Percentiles rank a stretch among this genome's conserved stretches.
phyloP scores from a whole-genome alignment of 2,329 filamentous ascomycete species.

The Neocucurbitaria cava region DNA sequence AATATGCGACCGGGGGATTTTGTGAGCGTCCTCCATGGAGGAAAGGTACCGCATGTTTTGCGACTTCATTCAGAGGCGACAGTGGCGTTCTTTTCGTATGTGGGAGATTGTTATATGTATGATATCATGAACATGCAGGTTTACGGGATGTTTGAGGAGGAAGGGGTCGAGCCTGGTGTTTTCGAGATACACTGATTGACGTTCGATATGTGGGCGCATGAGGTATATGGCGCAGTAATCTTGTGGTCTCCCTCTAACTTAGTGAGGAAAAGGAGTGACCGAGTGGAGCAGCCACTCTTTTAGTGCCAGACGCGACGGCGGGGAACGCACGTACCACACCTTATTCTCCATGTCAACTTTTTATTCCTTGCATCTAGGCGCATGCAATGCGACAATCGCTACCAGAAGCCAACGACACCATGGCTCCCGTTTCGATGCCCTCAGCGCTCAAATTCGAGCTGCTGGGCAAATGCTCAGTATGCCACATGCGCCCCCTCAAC shows the following conservation, averaged over 20 bases:
- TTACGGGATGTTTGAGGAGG: background rate
- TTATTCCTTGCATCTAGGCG: background rate
- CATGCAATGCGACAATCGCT: constrained; percentile 2
- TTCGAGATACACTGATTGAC: background rate
- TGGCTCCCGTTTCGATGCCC: constrained; percentile 44
- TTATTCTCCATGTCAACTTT: background rate
- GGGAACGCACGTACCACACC: background rate
- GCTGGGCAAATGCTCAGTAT: constrained; percentile 48
- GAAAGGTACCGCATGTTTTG: background rate
- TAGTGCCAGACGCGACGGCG: no score
- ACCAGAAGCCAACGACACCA: no score
- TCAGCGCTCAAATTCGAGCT: constrained; percentile 49
- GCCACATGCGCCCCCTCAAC: background rate
- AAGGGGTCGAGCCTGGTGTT: background rate
- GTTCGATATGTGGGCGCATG: no score
- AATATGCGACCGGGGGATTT: background rate
- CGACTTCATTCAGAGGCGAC: background rate
- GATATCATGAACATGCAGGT: background rate
- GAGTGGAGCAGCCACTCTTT: no score
- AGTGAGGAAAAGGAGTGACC: no score
- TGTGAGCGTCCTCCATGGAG: background rate
- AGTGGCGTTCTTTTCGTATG: background rate
- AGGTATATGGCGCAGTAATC: no score
- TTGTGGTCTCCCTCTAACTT: no score
- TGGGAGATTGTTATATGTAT: background rate